phyloP scores from a whole-genome alignment of 257 asterid genomes.

The Asclepias syriaca region DNA sequence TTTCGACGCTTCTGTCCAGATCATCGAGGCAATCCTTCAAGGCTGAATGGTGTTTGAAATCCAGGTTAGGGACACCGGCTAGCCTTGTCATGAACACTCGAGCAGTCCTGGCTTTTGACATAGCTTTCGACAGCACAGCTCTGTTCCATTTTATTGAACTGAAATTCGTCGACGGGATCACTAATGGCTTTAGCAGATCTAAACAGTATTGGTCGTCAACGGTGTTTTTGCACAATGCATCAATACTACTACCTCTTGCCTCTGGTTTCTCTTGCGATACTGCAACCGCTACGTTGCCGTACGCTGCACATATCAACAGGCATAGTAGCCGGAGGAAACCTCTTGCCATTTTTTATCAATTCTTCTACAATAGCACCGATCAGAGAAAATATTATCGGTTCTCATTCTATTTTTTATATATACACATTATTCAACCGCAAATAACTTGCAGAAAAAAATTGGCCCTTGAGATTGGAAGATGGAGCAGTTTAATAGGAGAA shows the following conservation, averaged over 20 bases:
- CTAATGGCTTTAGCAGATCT: constrained; percentile 8
- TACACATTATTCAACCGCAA: no score
- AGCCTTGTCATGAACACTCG: constrained; percentile 8
- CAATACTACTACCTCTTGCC: neutral
- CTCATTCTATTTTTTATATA: no score
- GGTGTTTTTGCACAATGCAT: constrained; percentile 7
- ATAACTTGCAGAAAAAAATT: neutral
- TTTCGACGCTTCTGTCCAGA: constrained; percentile 4
- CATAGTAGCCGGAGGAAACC: neutral
- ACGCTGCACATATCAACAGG: constrained; percentile 11
- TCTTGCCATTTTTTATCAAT: neutral
- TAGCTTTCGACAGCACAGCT: constrained; percentile 16
- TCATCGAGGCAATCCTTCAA: constrained; percentile 8
- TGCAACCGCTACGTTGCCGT: neutral
- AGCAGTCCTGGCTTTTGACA: constrained; percentile 14
- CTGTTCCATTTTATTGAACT: constrained; percentile 14
- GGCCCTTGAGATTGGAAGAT: neutral
- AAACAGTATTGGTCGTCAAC: neutral
- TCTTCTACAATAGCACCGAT: neutral
- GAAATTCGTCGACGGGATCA: constrained; percentile 1
- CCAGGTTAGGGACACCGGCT: neutral
- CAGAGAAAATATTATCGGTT: no score
- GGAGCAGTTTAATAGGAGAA: neutral
- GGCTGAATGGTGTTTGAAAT: neutral
- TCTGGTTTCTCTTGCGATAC: neutral